Evolutionary conservation across 163 green algal species (phyloP), one percentile per base, ranked within the genome.

Genomic region (Prototheca stagnorum): DNA sequence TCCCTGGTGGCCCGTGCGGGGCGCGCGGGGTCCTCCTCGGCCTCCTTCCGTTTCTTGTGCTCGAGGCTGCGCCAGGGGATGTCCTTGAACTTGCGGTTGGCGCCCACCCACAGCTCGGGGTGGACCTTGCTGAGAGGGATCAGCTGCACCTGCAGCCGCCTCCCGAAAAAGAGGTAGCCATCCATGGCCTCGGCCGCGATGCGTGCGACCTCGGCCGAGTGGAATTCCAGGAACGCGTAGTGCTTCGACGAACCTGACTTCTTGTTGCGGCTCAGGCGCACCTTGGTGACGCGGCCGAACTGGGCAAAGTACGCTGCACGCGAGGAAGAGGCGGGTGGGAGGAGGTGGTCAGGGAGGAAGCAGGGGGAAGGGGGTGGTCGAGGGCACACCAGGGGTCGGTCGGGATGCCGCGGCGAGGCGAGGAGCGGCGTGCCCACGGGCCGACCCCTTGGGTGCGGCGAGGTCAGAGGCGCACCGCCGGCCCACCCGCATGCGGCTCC

Each of bases 211-310:
- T 92, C 84, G 11, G 84, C 46, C n/a, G 74, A 63, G 29, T 78
- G 47, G 46, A 98, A 98, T 66, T 98, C 81, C 8, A 97, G 25
- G 54, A 94, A 98, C 0, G 80, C 89, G 54, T 94, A 98, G 67
- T 84, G 68, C 58, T 90, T 92, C 22, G 74, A 72, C 21, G 80
- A 79, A 23, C 67, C 80, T 1, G 68, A 91, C 60, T 89, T 86
- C 46, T 93, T 95, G 70, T 73, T 95, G 28, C 88, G 74, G 0
- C 78, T 92, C 21, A 97, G 34, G 7, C 78, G 72, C 33, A 94
- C 64, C 2, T 74, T 70, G 15, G 59, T 82, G 15, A 97, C 72
- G 17, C 72, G 70, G 15, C 88, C 88, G 70, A 97, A 97, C 64
- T 97, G 88, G 0, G 71, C 73, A 56, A 97, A 97, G 62, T 88